Conservation (phyloP, 2,329 filamentous ascomycete genomes). For the Ascochyta koolunga region DNA sequence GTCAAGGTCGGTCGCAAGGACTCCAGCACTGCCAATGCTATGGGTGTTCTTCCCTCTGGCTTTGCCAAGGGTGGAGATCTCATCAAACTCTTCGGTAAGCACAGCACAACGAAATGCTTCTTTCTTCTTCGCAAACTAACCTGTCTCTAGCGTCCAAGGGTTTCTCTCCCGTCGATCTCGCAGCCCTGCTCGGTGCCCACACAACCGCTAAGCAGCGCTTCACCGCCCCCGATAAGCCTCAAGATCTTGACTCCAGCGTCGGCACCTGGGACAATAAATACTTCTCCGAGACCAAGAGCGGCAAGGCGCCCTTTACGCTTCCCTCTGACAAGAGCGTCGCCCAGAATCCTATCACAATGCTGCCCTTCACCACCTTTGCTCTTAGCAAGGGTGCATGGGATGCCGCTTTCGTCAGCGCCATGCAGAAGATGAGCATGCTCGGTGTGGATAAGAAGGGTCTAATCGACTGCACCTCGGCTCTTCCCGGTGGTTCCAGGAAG, state of each 20-base stretch:
- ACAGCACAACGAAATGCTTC: not conserved
- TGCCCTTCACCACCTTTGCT: conserved; percentile 32
- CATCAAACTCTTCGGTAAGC: conserved; percentile 39
- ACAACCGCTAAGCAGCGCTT: conserved; percentile 39
- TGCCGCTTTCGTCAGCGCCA: conserved; percentile 42
- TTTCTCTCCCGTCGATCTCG: conserved; percentile 46
- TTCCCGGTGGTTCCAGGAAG: conserved; percentile 41
- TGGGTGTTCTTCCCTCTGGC: conserved; percentile 32
- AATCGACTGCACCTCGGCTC: conserved; percentile 42
- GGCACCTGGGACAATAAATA: conserved; percentile 47
- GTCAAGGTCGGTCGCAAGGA: conserved; percentile 45
- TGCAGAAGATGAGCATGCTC: conserved; percentile 46
- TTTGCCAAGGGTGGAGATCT: conserved; percentile 24
- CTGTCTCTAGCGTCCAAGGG: conserved; percentile 36
- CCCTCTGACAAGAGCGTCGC: conserved; percentile 38
- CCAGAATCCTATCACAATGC: conserved; percentile 25
- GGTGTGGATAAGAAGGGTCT: conserved; percentile 33
- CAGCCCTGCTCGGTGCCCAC: conserved; percentile 49
- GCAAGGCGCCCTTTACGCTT: conserved; percentile 38
- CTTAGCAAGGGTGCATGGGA: conserved; percentile 39
- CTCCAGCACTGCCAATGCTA: conserved; percentile 27
- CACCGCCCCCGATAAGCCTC: conserved; percentile 31
- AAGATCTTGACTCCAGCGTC: conserved; percentile 44
- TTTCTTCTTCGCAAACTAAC: not conserved
- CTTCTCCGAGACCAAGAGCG: conserved; percentile 41